Evolutionary conservation across 441 rosid species (phyloP), one percentile per base, ranked within the genome.

Genomic region (Flueggea neowawraea): DNA sequence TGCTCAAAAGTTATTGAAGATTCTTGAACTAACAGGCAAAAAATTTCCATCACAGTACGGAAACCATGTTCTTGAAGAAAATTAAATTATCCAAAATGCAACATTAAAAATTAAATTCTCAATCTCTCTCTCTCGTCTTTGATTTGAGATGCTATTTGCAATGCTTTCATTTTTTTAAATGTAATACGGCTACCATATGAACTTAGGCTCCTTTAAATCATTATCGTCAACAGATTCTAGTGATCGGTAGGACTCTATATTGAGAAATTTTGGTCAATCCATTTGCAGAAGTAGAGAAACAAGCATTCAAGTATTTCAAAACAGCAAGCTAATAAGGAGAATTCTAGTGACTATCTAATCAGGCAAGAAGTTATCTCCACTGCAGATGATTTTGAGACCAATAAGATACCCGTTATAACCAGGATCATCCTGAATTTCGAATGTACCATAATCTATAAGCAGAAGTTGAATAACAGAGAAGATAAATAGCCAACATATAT

Each of bases 321-420:
- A 31, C 47, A 58, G n/a, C 9, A 62, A 70, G 64, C 15, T 59
- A 22, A 41, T 14, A 41, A 14, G 31, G 47, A 12, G 48, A 0
- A 31, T 17, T 53, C 12, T 31, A 53, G 32, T 16, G 12, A 60
- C 8, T 57, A 49, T 6, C 6, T 4, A 16, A 15, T 13, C 36
- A 28, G 53, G 15, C 6, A 22, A 55, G 28, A 10, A 45, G 31
- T 61, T 86, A 94, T 96, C 97, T 95, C 99, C n/a, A 91, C 57
- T 15, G 95, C 96, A 73, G 99, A 95, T 67, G 90, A 95, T 91
- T 75, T 97, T 91, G 62, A 94, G 90, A 61, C 96, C 99, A 0
- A 92, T 91, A 31, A 94, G 82, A 69, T 91, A 91, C 41, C 75
- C 89, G 70, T 74, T 91, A 39, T 88, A 83, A 57, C 99, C 97